These are phyloP conservation scores for Lactarius hengduanensis DNA, from an alignment of 768 basidiomycete genomes.

Conservation along the genomic window DNA sequence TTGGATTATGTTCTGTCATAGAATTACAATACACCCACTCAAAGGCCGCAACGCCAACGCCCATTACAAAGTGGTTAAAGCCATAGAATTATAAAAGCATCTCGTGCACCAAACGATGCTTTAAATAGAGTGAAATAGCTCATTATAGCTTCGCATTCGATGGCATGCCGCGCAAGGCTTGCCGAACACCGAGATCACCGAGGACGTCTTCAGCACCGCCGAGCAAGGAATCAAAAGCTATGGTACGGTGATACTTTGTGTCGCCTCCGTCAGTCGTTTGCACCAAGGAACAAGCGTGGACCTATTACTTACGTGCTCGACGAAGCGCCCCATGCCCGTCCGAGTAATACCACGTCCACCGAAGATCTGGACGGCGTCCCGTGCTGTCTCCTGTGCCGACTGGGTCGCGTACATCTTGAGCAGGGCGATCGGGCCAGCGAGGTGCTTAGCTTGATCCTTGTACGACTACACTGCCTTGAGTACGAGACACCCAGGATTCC, in stretches of 20 bases:
- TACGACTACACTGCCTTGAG: slow-evolving; percentile 45
- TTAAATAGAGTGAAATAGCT: neutral
- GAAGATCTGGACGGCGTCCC: slow-evolving; percentile 83
- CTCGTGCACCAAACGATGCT: neutral
- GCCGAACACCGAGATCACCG: slow-evolving; percentile 74
- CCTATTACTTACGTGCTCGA: slow-evolving; percentile 59
- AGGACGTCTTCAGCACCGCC: slow-evolving; percentile 68
- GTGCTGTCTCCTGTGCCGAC: slow-evolving; percentile 74
- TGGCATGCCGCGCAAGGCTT: slow-evolving; percentile 70
- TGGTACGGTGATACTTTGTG: slow-evolving; percentile 42
- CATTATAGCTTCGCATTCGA: slow-evolving; percentile 21
- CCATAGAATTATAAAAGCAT: slow-evolving; percentile 5
- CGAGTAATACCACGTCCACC: slow-evolving; percentile 84
- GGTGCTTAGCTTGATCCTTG: slow-evolving; percentile 65
- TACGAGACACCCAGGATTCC: slow-evolving; percentile 30
- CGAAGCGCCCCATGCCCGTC: slow-evolving; percentile 74
- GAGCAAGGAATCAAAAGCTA: slow-evolving; percentile 43
- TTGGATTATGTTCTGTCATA: slow-evolving; percentile 19
- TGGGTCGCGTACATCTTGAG: slow-evolving; percentile 78
- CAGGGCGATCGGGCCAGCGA: slow-evolving; percentile 80
- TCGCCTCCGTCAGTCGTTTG: slow-evolving; percentile 16
- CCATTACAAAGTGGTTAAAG: neutral
- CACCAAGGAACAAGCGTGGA: neutral
- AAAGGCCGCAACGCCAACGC: neutral
- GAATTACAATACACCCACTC: slow-evolving; percentile 12